These are phyloP conservation scores for Candida pseudoviswanathii DNA, from an alignment of 1,139 yeast species.

Conservation along the genomic window DNA sequence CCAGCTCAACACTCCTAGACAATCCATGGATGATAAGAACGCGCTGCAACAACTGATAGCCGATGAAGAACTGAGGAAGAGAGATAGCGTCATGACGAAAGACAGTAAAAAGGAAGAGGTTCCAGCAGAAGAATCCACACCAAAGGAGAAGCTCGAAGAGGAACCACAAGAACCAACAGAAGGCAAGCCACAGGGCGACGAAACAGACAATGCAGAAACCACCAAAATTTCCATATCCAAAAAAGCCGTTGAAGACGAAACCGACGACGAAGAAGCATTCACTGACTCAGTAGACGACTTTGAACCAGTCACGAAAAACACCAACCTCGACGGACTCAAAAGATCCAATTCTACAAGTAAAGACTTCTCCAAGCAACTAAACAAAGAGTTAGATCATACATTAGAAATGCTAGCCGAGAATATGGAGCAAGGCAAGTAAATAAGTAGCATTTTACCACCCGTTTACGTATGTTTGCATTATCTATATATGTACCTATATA, in stretches of 20 bases:
- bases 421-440: constrained; percentile 18
- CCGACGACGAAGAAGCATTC: constrained; percentile 15
- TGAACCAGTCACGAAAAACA: constrained; percentile 3
- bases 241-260: background rate
- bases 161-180: background rate
- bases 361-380: constrained; percentile 31
- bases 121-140: background rate
- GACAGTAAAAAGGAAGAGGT: background rate
- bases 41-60: background rate
- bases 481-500: background rate
- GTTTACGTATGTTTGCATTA: background rate
- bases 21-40: background rate
- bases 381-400: constrained; percentile 39
- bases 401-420: constrained; percentile 46
- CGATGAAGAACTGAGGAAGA: background rate
- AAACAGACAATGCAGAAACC: background rate
- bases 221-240: constrained; percentile 1
- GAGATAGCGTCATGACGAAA: constrained; percentile 1
- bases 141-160: background rate
- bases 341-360: constrained; percentile 27
- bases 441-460: background rate
- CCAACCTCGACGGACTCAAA: constrained; percentile 10
- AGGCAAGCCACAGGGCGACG: background rate
- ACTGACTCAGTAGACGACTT: constrained; percentile 15
- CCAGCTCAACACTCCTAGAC: background rate